Evolutionary conservation across 495 filamentous ascomycete species (phyloP), one percentile per base, ranked within the genome.

Genomic region (Neurospora sp.): DNA sequence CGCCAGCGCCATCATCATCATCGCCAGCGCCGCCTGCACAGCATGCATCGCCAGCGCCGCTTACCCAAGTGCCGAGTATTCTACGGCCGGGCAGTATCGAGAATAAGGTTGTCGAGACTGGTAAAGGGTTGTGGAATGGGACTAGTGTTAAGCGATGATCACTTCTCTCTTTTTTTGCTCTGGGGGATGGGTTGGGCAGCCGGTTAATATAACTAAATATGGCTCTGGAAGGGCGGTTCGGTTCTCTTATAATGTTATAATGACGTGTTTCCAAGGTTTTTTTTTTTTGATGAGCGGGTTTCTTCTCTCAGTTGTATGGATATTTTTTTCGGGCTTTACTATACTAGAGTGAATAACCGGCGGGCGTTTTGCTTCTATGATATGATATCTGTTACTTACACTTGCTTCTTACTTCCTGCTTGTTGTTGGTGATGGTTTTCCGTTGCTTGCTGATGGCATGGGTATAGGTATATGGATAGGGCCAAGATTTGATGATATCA

Each of bases 51-150:
- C 35, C 35, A 37, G 35, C 35, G 35, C 35, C 35, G 35, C 35
- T 37, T 35, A 5, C 3, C 31, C 31, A 31, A 5, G 78, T 79
- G 18, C 79, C 79, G 61, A 72, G 76, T 48, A 81, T 77, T 40
- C 38, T 81, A 77, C 35, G 78, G 75, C 79, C 79, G 7, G 79
- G 79, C 31, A 79, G 69, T 42, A 77, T 76, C 72, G 78, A 72
- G 61, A 81, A 81, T 69, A 48, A 72, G 70, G 79, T 81, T 6
- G 73, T 81, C 12, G 79, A 81, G 74, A 79, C 78, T 44, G 79
- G 78, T 66, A 81, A 78, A 44, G 79, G 79, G 59, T 14, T 81
- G 53, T 81, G 79, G 79, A 79, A 40, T 18, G 79, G 78, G 20
- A 66, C 66, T n/a, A 73, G 66, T 69, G 74, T 72, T 46, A 73